phyloP scores from a whole-genome alignment of 1,284 basidiomycete genomes.

The Cystobasidium pallidum region DNA sequence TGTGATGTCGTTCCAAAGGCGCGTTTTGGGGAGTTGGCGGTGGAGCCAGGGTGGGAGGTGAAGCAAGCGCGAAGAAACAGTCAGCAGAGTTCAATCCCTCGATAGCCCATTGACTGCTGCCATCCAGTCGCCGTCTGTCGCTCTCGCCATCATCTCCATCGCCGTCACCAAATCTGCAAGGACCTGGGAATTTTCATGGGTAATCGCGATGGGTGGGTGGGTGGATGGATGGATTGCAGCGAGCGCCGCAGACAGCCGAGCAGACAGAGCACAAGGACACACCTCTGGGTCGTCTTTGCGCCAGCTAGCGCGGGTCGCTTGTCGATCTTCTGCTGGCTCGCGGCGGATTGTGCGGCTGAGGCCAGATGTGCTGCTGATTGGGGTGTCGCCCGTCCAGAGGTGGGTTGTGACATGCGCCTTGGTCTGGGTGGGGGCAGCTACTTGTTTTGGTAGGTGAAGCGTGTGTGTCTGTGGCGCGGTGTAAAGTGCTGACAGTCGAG shows the following conservation, averaged over 20 bases:
- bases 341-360: constrained; percentile 3
- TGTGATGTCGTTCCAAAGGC: not conserved
- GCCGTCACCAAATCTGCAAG: too few relatives aligned
- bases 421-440: not conserved
- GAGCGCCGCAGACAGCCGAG: not conserved
- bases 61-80: not conserved
- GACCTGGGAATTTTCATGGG: too few relatives aligned
- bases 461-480: too few relatives aligned
- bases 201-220: too few relatives aligned
- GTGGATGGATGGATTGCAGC: not conserved
- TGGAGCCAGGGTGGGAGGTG: not conserved
- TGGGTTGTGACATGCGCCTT: constrained; percentile 38
- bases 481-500: not conserved
- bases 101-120: too few relatives aligned
- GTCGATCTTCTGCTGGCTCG: constrained; percentile 22
- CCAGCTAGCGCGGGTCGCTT: constrained; percentile 44
- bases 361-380: constrained; percentile 22
- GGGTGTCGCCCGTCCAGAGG: constrained; percentile 31
- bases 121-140: too few relatives aligned
- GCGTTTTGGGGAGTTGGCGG: not conserved
- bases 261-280: not conserved
- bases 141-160: too few relatives aligned
- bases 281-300: constrained; percentile 45
- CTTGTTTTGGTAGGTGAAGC: not conserved
- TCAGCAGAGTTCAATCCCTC: not conserved